A percentile compares a stretch with the other conserved stretches of the same genome.
Conservation (phyloP, 345 rosid species). For the Eucalyptus coolabah region DNA sequence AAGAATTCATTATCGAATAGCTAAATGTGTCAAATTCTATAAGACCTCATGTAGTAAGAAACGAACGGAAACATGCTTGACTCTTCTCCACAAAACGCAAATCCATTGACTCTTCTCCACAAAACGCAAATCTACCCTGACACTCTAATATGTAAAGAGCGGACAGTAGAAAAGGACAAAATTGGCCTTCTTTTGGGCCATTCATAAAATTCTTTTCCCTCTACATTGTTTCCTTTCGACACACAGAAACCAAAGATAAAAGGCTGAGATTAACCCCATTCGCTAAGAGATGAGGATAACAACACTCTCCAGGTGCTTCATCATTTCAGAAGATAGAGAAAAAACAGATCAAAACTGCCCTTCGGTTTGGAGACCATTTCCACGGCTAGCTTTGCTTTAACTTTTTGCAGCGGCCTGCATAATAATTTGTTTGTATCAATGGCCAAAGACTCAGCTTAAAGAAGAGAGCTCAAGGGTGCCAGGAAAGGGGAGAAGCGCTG, state of each 20-base stretch:
- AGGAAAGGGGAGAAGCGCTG: background rate
- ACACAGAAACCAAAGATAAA: background rate
- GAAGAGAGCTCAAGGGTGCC: background rate
- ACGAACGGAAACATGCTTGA: background rate
- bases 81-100: background rate
- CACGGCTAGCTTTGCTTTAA: background rate
- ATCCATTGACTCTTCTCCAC: background rate
- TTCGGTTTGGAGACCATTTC: background rate
- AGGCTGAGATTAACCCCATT: background rate
- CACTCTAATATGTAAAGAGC: background rate
- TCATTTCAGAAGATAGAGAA: background rate
- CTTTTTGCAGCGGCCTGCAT: background rate
- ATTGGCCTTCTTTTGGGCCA: background rate
- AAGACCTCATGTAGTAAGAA: background rate
- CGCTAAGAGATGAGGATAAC: background rate
- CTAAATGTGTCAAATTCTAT: background rate
- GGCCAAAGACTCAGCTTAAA: background rate
- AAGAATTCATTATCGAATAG: background rate
- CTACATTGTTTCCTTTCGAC: background rate
- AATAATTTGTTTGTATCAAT: background rate
- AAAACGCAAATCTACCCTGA: background rate
- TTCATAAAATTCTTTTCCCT: background rate
- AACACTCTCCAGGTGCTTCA: background rate
- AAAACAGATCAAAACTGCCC: background rate
- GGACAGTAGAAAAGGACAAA: background rate